phyloP scores from a whole-genome alignment of 345 rosid species.

The Lumnitzera littorea region DNA sequence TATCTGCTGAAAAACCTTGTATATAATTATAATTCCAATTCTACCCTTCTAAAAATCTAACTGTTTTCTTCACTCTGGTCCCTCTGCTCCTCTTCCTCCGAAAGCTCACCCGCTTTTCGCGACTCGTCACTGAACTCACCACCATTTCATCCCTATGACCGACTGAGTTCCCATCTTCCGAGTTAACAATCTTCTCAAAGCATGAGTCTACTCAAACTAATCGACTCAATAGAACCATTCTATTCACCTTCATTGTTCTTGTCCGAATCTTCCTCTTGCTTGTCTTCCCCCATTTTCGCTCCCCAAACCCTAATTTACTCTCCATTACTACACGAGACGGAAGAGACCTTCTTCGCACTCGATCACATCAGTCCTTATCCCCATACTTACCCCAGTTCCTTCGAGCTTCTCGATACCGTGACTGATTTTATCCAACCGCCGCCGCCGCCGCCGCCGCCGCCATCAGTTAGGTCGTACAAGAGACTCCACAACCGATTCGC shows the following conservation, averaged over 20 bases:
- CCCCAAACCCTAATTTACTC: constrained; percentile 23
- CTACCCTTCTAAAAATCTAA: too few species aligned
- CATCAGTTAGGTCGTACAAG: constrained; percentile 33
- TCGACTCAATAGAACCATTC: background rate
- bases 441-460: constrained; percentile 26
- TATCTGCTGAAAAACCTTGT: too few species aligned
- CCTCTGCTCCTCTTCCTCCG: background rate
- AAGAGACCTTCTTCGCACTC: constrained; percentile 27
- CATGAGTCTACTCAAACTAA: constrained; percentile 5
- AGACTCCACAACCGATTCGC: constrained; percentile 28
- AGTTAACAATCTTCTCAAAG: background rate
- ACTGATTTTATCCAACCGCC: constrained; percentile 44
- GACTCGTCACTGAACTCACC: background rate
- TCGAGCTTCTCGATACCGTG: constrained; percentile 38
- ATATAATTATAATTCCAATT: too few species aligned
- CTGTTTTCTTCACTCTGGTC: background rate
- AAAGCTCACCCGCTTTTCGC: background rate
- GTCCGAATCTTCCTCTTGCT: background rate
- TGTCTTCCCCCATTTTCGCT: constrained; percentile 32
- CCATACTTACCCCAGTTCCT: constrained; percentile 20
- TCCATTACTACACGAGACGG: constrained; percentile 22
- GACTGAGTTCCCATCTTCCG: background rate
- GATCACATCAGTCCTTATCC: constrained; percentile 24
- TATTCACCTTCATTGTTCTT: background rate
- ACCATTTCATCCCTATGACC: background rate